phyloP scores from a whole-genome alignment of 2,329 filamentous ascomycete species.

The Phoma sp. region DNA sequence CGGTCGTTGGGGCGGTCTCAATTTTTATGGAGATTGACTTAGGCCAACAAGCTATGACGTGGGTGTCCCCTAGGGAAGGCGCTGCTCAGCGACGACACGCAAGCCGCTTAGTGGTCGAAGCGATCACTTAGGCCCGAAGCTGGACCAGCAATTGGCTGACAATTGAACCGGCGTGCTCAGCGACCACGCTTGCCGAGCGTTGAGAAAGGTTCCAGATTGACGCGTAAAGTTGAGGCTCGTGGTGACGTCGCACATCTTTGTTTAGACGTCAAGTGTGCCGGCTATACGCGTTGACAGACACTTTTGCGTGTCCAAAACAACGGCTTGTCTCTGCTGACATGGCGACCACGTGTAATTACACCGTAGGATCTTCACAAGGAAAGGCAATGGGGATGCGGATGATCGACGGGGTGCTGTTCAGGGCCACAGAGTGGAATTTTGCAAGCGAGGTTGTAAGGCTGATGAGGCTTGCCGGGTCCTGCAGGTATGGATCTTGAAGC shows the following conservation, averaged over 20 bases:
- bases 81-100: slow-evolving; percentile 19
- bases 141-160: slow-evolving; percentile 14
- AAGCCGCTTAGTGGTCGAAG: slow-evolving; percentile 15
- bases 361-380: slow-evolving; percentile 10
- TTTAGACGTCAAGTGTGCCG: slow-evolving; percentile 5
- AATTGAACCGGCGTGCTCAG: slow-evolving; percentile 9
- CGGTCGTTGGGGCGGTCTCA: slow-evolving; percentile 16
- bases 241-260: slow-evolving; percentile 17
- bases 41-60: slow-evolving; percentile 16
- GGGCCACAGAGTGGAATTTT: neutral
- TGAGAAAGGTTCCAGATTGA: slow-evolving; percentile 15
- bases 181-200: slow-evolving; percentile 10
- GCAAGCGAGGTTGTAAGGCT: slow-evolving; percentile 11
- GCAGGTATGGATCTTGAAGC: slow-evolving; percentile 7
- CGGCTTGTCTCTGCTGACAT: neutral
- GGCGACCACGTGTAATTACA: neutral
- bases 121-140: slow-evolving; percentile 2
- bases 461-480: slow-evolving; percentile 6
- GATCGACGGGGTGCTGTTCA: slow-evolving; percentile 16
- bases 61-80: slow-evolving; percentile 13
- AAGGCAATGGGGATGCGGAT: slow-evolving; percentile 11
- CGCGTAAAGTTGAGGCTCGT: slow-evolving; percentile 16
- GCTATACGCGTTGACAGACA: slow-evolving; percentile 1
- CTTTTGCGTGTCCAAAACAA: neutral
- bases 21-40: slow-evolving; percentile 21